Percentiles rank a stretch among this genome's conserved stretches.
These are phyloP conservation scores for Orychophragmus violaceus DNA, from an alignment of 345 rosid species.

Conservation along the genomic window DNA sequence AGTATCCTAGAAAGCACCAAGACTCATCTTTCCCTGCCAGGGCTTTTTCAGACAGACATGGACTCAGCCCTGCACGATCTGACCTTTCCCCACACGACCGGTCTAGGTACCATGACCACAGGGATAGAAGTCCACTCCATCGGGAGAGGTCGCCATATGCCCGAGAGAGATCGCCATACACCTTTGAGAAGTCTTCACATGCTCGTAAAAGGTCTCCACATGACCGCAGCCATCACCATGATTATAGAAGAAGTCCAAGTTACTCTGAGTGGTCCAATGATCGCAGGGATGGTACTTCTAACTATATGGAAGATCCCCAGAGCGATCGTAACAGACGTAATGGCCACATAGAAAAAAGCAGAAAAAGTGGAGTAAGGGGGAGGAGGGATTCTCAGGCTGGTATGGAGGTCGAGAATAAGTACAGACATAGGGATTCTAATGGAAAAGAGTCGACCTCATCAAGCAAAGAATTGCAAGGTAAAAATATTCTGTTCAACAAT, in stretches of 20 bases:
- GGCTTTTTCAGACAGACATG: constrained; percentile 65
- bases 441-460: constrained; percentile 38
- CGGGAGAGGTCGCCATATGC: constrained; percentile 47
- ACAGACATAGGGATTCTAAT: constrained; percentile 40
- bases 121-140: constrained; percentile 61
- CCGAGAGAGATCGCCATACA: constrained; percentile 44
- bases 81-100: constrained; percentile 76
- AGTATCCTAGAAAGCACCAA: constrained; percentile 63
- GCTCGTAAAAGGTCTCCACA: constrained; percentile 66
- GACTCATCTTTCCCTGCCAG: constrained; percentile 63
- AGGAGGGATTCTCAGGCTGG: constrained; percentile 49
- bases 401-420: constrained; percentile 56
- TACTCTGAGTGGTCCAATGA: constrained; percentile 55
- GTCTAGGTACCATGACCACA: constrained; percentile 51
- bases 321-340: constrained; percentile 48
- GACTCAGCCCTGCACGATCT: constrained; percentile 63
- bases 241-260: constrained; percentile 77
- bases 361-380: constrained; percentile 54
- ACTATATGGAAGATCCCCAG: constrained; percentile 50
- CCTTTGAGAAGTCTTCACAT: constrained; percentile 48
- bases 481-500: constrained; percentile 26
- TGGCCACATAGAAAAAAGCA: constrained; percentile 41
- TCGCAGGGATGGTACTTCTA: constrained; percentile 61
- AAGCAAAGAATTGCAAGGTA: constrained; percentile 58
- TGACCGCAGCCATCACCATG: constrained; percentile 59